Evolutionary conservation across 139 green algal species (phyloP).

Genomic region (Volvox africanus): DNA sequence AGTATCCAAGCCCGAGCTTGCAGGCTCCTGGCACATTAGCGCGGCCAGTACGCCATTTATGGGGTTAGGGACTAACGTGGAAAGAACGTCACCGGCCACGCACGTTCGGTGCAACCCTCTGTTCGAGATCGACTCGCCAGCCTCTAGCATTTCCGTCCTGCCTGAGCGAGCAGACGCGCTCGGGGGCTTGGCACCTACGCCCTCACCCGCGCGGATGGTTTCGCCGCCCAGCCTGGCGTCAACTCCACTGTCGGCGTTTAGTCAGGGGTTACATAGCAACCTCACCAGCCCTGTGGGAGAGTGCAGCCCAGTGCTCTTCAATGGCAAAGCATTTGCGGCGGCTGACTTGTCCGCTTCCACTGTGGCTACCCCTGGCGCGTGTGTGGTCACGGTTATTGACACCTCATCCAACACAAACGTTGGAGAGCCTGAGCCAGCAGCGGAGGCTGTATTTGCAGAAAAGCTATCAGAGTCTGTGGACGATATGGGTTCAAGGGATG

Average conservation of each 20-base stretch:
- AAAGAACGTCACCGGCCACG: background rate
- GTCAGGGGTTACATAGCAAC: background rate
- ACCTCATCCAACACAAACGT: too few species aligned
- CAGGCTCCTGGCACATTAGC: background rate
- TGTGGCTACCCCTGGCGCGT: too few species aligned
- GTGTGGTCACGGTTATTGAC: too few species aligned
- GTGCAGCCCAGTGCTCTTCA: background rate
- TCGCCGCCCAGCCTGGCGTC: background rate
- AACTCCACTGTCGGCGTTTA: background rate
- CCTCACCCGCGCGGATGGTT: background rate
- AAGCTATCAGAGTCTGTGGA: background rate
- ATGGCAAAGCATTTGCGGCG: too few species aligned
- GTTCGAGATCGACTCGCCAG: constrained; percentile 20
- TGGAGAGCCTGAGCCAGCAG: too few species aligned
- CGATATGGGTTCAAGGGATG: background rate
- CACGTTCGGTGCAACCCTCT: constrained; percentile 24
- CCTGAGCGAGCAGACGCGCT: constrained; percentile 8
- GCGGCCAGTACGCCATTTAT: background rate
- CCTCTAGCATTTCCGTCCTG: background rate
- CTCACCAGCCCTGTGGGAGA: background rate
- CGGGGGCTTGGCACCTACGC: background rate
- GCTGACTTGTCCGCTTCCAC: too few species aligned
- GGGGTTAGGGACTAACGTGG: too few species aligned
- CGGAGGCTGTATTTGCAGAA: too few species aligned
- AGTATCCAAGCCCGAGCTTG: background rate